Percentiles rank a stretch among this genome's conserved stretches.
Conservation (phyloP, 192 early-diverging fungal genomes). For the Coemansia sp. region DNA sequence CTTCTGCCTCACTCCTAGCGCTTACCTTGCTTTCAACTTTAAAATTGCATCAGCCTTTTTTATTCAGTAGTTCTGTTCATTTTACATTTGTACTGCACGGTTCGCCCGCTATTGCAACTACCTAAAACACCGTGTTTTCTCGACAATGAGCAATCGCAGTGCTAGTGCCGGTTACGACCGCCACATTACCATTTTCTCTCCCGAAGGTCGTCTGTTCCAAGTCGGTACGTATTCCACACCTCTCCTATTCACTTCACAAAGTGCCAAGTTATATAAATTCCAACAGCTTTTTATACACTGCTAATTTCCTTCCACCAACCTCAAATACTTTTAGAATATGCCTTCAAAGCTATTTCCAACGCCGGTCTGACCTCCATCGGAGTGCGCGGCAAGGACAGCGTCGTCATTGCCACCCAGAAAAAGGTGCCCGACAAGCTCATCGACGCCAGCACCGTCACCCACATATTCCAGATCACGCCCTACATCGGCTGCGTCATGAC, state of each 20-base stretch:
- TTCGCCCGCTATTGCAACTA: no score
- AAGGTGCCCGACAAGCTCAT: conserved; percentile 96
- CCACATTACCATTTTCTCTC: conserved; percentile 99
- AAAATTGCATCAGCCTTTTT: not conserved
- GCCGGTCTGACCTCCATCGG: conserved; percentile 94
- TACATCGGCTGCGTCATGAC: conserved; percentile 98
- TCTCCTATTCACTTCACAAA: not conserved
- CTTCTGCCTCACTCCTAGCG: no score
- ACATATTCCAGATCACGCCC: conserved; percentile 89
- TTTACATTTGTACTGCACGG: no score
- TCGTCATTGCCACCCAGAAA: conserved; percentile 94
- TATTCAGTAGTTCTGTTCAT: no score
- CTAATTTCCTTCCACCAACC: no score
- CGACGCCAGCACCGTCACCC: conserved; percentile 89
- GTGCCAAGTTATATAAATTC: not conserved
- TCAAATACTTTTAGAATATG: conserved; percentile 87
- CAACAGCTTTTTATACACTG: not conserved
- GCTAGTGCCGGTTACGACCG: conserved; percentile 86
- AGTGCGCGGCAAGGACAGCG: conserved; percentile 92
- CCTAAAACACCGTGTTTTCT: no score
- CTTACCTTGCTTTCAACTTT: not conserved
- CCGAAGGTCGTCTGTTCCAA: conserved; percentile 99
- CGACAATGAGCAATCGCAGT: conserved; percentile 49
- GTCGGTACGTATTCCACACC: conserved; percentile 68
- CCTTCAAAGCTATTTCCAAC: conserved; percentile 99